phyloP scores from a whole-genome alignment of 306 rosid species.

The Cercis canadensis region DNA sequence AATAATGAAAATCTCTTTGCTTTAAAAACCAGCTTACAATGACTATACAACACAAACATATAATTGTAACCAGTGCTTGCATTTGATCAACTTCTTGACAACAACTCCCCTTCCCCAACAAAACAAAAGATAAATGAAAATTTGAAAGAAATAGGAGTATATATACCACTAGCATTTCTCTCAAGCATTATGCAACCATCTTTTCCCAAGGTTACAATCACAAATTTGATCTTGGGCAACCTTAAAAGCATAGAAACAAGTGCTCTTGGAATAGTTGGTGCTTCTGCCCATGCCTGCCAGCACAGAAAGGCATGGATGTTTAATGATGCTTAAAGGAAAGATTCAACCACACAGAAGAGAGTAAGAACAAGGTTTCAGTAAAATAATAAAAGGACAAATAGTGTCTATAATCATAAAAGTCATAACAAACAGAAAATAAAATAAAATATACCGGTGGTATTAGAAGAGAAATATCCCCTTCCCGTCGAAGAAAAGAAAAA shows the following conservation, averaged over 20 bases:
- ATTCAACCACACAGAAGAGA: constrained; percentile 20
- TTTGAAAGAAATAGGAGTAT: neutral
- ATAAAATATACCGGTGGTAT: constrained; percentile 19
- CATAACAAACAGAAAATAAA: constrained; percentile 6
- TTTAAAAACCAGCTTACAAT: constrained; percentile 27
- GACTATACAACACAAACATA: constrained; percentile 27
- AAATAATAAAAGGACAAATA: constrained; percentile 9
- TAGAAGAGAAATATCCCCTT: constrained; percentile 14
- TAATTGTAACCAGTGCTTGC: constrained; percentile 8
- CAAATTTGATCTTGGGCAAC: constrained; percentile 85
- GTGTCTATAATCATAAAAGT: neutral
- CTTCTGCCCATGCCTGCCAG: constrained; percentile 81
- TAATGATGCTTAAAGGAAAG: constrained; percentile 34
- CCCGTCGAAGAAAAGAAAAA: constrained; percentile 10
- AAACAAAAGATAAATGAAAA: neutral
- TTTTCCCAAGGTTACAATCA: constrained; percentile 87
- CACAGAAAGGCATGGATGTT: constrained; percentile 5
- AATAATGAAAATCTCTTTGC: constrained; percentile 39
- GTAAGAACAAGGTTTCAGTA: constrained; percentile 28
- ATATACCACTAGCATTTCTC: constrained; percentile 62
- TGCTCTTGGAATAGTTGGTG: constrained; percentile 77
- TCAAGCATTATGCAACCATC: constrained; percentile 96
- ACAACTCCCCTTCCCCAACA: neutral
- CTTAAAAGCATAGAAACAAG: constrained; percentile 78
- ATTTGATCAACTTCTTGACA: constrained; percentile 1